Evolutionary conservation across 805 yeast genomes (phyloP), one percentile per base, ranked within the genome.

Genomic region (Saccharomycopsis fodiens): DNA sequence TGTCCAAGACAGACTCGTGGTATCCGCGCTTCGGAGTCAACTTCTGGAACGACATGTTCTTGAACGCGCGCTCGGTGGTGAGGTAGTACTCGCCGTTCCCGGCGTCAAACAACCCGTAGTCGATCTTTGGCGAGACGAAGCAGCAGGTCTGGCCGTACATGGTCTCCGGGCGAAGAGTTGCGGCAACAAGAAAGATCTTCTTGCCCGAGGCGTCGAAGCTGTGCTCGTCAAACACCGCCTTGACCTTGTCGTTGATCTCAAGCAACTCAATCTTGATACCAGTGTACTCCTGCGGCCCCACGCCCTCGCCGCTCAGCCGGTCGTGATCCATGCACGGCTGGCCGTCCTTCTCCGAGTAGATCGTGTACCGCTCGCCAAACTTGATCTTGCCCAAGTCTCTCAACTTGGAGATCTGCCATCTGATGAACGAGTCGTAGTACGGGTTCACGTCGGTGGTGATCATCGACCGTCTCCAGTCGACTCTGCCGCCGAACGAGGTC

Each of bases 271-370:
- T 91, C 75, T 93, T 93, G 62, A 93, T 78, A 56, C 89, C 97
- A 29, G 86, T 79, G 66, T 93, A 93, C 66, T 93, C 98, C 69
- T 93, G 97, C 35, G 98, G 97, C 55, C 82, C 76, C 37, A 93
- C 93, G 65, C 94, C 97, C 70, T 93, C 98, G 63, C 98, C 98
- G 41, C 91, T 78, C 66, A 77, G 84, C 74, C 98, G 82, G 68
- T 93, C 98, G 66, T 93, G 98, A 67, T 93, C 98, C 91, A 93
- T 89, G 74, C 98, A 93, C 34, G 98, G 94, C 73, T 93, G 98
- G 54, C 97, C 97, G 67, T 93, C 98, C 69, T 85, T 91, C 62
- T 88, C 95, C 35, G 97, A 89, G 69, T 86, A 93, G 59, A 93
- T 86, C 55, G 98, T 93, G 73, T 88, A 86, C 70, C 98, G 82